These are phyloP conservation scores for Candida gorgasii DNA, from an alignment of 805 yeast species.

Conservation along the genomic window DNA sequence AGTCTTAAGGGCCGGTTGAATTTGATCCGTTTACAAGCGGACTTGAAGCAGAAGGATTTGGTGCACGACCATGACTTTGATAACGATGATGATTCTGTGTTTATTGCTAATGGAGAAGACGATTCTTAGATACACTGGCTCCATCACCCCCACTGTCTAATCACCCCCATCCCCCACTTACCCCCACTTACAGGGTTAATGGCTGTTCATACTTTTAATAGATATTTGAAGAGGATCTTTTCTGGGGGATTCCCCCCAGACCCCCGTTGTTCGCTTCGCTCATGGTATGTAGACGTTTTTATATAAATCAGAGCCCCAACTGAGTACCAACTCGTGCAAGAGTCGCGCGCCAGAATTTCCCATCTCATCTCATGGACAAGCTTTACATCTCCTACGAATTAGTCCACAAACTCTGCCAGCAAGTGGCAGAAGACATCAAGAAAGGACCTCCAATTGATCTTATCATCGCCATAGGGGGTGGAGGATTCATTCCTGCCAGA, in stretches of 20 bases:
- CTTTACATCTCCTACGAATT: constrained; percentile 73
- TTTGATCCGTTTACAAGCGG: constrained; percentile 72
- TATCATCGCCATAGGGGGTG: constrained; percentile 71
- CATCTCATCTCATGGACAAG: constrained; percentile 31
- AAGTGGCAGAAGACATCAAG: constrained; percentile 55
- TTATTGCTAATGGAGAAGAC: constrained; percentile 42
- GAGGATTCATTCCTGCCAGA: constrained; percentile 71
- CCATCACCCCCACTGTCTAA: too few species aligned
- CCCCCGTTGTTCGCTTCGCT: too few species aligned
- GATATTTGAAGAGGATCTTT: too few species aligned
- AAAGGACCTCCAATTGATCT: constrained; percentile 50
- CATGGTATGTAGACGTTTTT: too few species aligned
- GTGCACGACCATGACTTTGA: constrained; percentile 20
- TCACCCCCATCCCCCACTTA: too few species aligned
- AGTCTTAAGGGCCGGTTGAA: constrained; percentile 86
- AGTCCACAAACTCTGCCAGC: constrained; percentile 81
- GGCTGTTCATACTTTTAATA: too few species aligned
- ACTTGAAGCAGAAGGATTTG: constrained; percentile 48
- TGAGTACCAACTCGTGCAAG: too few species aligned
- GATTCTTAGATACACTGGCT: constrained; percentile 19
- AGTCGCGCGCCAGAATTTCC: neutral
- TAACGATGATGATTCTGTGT: constrained; percentile 32
- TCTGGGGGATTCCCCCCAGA: too few species aligned
- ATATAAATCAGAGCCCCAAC: too few species aligned
- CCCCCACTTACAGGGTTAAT: too few species aligned